Evolutionary conservation across 1,284 basidiomycete genomes (phyloP), one percentile per base, ranked within the genome.

Genomic region (Sporisorium sorghi): DNA sequence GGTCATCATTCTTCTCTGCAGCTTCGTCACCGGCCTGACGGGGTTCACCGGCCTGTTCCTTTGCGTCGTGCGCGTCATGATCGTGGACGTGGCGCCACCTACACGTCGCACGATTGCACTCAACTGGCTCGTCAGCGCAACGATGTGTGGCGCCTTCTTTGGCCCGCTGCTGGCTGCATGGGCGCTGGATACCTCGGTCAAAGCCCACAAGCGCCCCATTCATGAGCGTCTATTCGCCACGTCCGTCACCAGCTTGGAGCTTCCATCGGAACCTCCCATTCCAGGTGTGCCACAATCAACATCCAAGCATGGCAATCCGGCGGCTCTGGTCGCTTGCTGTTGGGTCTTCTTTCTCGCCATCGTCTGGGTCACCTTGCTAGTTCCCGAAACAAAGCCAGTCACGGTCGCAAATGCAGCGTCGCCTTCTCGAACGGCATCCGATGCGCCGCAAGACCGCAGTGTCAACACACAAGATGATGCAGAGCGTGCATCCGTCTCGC

Each of bases 71-170:
- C 56, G 67, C 5, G 72, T 59, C 24, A 69, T 74, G 62, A 65
- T 70, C 19, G 66, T 74, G 21, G 72, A 74, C 19, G 72, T 70
- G 1, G 67, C 72, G 2, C 59, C 59, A 8, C 67, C 72, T 1
- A 66, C 67, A n/a, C 55, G 62, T 8, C 61, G 72, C 8, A 70
- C 67, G 1, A 48, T 74, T 33, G 44, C 46, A 10, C 57, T 74
- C 15, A 74, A 70, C 33, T 70, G 72, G 72, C 58, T 70, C 44
- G 56, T 74, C 49, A 74, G 62, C 28, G 66, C 72, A 2, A 74
- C 59, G 1, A 56, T 74, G 8, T 50, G 68, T 35, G 72, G 72
- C 9, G 67, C 62, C 5, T 74, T 74, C 46, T 60, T 74, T 15
- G 72, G 72, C 2, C 72, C 72, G 6, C 51, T 70, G 0, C 30